Conservation (phyloP, 2,329 filamentous ascomycete species). For the Colletotrichum sublineola region DNA sequence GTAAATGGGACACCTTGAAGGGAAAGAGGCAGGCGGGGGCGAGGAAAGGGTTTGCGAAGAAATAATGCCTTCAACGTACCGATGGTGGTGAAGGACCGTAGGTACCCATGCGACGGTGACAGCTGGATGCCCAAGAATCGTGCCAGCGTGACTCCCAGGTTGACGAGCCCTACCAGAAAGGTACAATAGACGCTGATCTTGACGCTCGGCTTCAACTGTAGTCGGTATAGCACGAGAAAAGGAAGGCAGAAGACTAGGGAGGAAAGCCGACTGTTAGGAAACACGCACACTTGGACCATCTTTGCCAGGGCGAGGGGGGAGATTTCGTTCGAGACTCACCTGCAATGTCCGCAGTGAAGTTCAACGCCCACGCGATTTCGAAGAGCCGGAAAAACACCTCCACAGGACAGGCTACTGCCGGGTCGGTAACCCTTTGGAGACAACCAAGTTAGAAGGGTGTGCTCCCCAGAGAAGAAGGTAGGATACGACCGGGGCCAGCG, state of each 20-base stretch:
- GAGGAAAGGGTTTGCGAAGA: rapidly evolving
- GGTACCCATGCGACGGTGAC: background rate
- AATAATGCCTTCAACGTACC: background rate
- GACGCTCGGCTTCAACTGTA: background rate
- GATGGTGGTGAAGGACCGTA: conserved; percentile 1
- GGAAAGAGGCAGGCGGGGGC: background rate
- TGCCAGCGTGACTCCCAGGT: background rate
- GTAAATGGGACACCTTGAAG: background rate
- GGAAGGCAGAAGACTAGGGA: conserved; percentile 12
- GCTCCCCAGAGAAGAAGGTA: background rate
- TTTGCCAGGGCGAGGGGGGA: background rate
- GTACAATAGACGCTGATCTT: conserved; percentile 9
- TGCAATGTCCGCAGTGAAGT: conserved; percentile 2
- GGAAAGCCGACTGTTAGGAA: background rate
- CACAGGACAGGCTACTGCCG: background rate
- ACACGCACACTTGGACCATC: background rate
- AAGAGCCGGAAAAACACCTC: background rate
- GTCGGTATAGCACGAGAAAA: conserved; percentile 2
- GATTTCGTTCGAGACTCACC: background rate
- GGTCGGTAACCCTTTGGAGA: conserved; percentile 3
- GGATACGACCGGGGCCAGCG: background rate
- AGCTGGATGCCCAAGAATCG: background rate
- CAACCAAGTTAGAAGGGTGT: background rate
- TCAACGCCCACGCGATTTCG: conserved; percentile 12
- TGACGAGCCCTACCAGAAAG: conserved; percentile 4